A percentile compares a stretch with the other conserved stretches of the same genome.
These are phyloP conservation scores for Naganishia liquefaciens DNA, from an alignment of 1,284 basidiomycete species.

Conservation along the genomic window DNA sequence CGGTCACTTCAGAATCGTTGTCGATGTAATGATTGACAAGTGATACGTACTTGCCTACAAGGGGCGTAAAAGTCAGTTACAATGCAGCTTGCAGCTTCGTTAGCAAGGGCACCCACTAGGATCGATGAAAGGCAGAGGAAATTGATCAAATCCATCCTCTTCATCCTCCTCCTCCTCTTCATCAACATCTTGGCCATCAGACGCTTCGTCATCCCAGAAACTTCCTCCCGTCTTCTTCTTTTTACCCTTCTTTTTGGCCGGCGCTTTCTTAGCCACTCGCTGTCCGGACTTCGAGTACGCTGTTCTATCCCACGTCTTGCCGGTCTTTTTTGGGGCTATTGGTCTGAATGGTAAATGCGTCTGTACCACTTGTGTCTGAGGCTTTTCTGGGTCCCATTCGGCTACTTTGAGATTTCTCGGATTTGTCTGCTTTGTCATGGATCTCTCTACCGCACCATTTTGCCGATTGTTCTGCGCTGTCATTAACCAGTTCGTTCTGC, in stretches of 20 bases:
- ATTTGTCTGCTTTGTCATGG: conserved; percentile 3
- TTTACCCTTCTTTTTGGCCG: conserved; percentile 51
- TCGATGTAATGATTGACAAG: conserved; percentile 14
- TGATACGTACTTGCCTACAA: conserved; percentile 17
- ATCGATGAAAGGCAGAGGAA: conserved; percentile 69
- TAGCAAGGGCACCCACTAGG: conserved; percentile 41
- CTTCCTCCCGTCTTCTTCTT: conserved; percentile 33
- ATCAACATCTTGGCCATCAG: conserved; percentile 42
- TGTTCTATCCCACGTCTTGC: conserved; percentile 82
- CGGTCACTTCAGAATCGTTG: conserved; percentile 36
- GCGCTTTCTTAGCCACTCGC: conserved; percentile 26
- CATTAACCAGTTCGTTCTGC: conserved; percentile 10
- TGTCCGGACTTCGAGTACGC: conserved; percentile 72
- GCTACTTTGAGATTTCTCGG: conserved; percentile 16
- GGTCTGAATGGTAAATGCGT: conserved; percentile 50
- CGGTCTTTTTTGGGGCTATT: conserved; percentile 46
- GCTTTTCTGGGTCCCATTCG: conserved; percentile 24
- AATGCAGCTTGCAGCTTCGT: neutral
- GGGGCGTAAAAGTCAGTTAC: neutral
- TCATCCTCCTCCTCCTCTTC: conserved; percentile 54
- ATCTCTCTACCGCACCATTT: neutral
- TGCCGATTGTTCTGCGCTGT: conserved; percentile 12
- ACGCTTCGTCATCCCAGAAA: conserved; percentile 24
- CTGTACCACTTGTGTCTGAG: conserved; percentile 38
- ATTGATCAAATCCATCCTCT: conserved; percentile 75